phyloP scores from a whole-genome alignment of 306 rosid species.

The Calophaca sinica region DNA sequence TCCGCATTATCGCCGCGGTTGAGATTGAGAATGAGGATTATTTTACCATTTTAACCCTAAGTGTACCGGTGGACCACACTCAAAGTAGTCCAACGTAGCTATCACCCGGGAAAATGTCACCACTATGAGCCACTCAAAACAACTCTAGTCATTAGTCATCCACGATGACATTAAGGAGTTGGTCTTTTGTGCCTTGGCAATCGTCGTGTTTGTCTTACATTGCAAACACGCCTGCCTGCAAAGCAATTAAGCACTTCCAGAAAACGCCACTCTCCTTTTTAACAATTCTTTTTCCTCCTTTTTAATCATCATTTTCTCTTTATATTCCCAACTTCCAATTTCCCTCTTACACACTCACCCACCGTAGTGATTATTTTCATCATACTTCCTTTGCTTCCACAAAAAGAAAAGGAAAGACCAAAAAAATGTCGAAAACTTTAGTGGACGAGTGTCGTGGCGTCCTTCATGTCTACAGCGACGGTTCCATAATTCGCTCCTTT shows the following conservation, averaged over 20 bases:
- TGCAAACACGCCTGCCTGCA: constrained; percentile 9
- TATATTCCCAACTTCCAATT: constrained; percentile 9
- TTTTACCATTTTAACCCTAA: no score
- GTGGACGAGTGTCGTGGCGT: constrained; percentile 84
- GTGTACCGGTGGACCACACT: no score
- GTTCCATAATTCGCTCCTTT: constrained; percentile 67
- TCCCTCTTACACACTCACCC: neutral
- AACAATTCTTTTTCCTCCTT: neutral
- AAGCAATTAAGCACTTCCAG: neutral
- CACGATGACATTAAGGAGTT: neutral
- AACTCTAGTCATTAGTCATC: neutral
- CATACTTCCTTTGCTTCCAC: neutral
- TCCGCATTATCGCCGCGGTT: no score
- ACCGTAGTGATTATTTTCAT: neutral
- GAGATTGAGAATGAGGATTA: no score
- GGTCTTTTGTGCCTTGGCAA: neutral
- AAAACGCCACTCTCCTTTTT: constrained; percentile 13
- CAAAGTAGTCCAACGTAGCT: no score
- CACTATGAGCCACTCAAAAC: constrained; percentile 3
- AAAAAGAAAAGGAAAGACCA: neutral
- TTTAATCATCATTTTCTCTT: neutral
- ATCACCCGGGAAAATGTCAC: neutral
- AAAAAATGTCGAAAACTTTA: constrained; percentile 46
- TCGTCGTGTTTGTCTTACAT: constrained; percentile 40
- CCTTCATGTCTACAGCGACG: constrained; percentile 82